Conservation (phyloP, 148 eudicot genomes). For the Rhododendron ferrugineum region DNA sequence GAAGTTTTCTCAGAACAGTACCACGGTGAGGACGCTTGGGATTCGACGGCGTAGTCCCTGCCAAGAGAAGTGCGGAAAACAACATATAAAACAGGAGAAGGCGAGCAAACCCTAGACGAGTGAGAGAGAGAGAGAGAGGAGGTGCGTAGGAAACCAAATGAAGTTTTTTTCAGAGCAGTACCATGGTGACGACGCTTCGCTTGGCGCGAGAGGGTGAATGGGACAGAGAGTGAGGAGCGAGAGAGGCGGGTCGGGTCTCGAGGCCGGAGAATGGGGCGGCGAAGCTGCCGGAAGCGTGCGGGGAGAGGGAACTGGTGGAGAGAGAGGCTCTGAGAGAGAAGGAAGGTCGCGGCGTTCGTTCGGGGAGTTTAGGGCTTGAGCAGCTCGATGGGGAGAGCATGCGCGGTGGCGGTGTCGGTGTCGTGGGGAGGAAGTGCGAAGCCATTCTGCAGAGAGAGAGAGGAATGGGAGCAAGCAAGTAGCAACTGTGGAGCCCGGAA, state of each 20-base stretch:
- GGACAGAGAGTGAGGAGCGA: constrained; percentile 20
- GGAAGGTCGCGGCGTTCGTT: constrained; percentile 7
- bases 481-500: neutral
- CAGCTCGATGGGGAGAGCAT: constrained; percentile 15
- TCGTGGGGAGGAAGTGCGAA: constrained; percentile 36
- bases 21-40: neutral
- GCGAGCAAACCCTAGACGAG: neutral
- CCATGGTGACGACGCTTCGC: constrained; percentile 88
- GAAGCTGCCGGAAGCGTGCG: constrained; percentile 45
- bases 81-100: neutral
- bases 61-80: neutral
- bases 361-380: constrained; percentile 12
- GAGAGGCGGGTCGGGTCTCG: constrained; percentile 51
- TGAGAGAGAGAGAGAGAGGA: neutral
- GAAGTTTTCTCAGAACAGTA: neutral
- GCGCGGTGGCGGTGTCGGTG: constrained; percentile 10
- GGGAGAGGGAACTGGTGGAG: constrained; percentile 45
- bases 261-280: constrained; percentile 58
- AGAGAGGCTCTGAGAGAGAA: constrained; percentile 34
- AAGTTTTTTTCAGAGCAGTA: constrained; percentile 12
- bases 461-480: neutral
- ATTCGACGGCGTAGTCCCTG: neutral
- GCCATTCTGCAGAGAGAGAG: constrained; percentile 33
- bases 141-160: neutral
- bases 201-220: constrained; percentile 38